phyloP scores from a whole-genome alignment of 2,329 filamentous ascomycete species.

The Monilinia fructigena region DNA sequence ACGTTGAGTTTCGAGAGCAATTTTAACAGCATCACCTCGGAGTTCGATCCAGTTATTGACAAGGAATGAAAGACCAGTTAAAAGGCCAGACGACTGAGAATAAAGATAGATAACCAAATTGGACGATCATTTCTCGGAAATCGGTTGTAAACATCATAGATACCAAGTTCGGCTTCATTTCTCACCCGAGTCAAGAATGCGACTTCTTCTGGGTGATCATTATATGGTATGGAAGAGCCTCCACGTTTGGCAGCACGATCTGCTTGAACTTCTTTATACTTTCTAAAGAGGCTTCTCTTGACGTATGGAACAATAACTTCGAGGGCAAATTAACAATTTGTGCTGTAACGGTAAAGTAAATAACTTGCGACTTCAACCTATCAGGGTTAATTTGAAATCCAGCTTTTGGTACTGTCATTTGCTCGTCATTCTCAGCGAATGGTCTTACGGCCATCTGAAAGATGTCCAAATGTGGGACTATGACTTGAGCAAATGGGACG shows the following conservation, averaged over 20 bases:
- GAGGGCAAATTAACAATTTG: conserved; percentile 80
- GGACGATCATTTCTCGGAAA: conserved; percentile 89
- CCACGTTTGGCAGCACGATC: conserved; percentile 57
- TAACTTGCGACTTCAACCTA: conserved; percentile 84
- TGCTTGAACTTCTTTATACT: conserved; percentile 73
- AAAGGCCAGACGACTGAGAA: conserved; percentile 92
- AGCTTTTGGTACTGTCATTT: conserved; percentile 55
- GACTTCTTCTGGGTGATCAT: conserved; percentile 73
- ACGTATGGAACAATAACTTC: conserved; percentile 83
- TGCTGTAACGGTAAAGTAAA: conserved; percentile 93
- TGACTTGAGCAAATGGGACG: conserved; percentile 80
- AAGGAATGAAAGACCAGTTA: conserved; percentile 86
- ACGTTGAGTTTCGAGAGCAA: conserved; percentile 82
- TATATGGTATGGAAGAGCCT: conserved; percentile 42
- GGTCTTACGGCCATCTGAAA: conserved; percentile 73
- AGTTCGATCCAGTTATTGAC: conserved; percentile 97
- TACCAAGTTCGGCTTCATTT: conserved; percentile 74
- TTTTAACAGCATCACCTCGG: conserved; percentile 90
- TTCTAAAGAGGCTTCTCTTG: conserved; percentile 74
- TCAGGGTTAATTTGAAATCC: conserved; percentile 80
- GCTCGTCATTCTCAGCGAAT: conserved; percentile 73
- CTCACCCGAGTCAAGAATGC: conserved; percentile 79
- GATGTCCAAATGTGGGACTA: conserved; percentile 83
- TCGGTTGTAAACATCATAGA: conserved; percentile 87
- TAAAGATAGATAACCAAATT: conserved; percentile 80